phyloP scores from a whole-genome alignment of 345 rosid genomes.

The Hibiscus mutabilis region DNA sequence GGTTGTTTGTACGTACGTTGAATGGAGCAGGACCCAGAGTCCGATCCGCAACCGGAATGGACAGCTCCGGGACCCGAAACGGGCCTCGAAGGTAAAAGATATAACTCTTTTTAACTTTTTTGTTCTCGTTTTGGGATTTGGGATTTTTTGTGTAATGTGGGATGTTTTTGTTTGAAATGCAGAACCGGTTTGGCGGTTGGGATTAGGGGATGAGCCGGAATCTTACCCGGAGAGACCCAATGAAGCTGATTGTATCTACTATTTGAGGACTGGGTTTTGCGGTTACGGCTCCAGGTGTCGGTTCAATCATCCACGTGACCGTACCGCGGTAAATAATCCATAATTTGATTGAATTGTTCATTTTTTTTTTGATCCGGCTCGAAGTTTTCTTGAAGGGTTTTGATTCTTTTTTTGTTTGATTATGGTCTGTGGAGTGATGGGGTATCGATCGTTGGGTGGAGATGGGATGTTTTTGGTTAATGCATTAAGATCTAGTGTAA shows the following conservation, averaged over 20 bases:
- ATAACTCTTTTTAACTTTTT: neutral
- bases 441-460: slow-evolving; percentile 1
- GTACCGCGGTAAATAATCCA: slow-evolving; percentile 35
- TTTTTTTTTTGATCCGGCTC: neutral
- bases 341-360: slow-evolving; percentile 21
- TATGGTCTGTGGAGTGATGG: slow-evolving; percentile 21
- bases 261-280: slow-evolving; percentile 72
- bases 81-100: slow-evolving; percentile 54
- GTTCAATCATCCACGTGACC: slow-evolving; percentile 91
- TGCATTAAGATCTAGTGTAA: slow-evolving; percentile 14
- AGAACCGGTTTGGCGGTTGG: slow-evolving; percentile 71
- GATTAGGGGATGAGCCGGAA: slow-evolving; percentile 41
- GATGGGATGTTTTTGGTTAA: neutral
- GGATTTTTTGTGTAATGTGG: slow-evolving; percentile 16
- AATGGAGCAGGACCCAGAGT: slow-evolving; percentile 64
- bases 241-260: slow-evolving; percentile 27
- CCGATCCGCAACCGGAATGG: slow-evolving; percentile 76
- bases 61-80: slow-evolving; percentile 47
- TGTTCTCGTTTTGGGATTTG: slow-evolving; percentile 18
- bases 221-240: slow-evolving; percentile 70
- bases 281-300: slow-evolving; percentile 85
- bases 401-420: slow-evolving; percentile 22
- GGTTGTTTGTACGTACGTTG: slow-evolving; percentile 12
- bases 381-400: slow-evolving; percentile 12
- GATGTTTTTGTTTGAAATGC: slow-evolving; percentile 25